Conservation (phyloP, 495 filamentous ascomycete genomes). For the Thermothielavioides terrestris region DNA sequence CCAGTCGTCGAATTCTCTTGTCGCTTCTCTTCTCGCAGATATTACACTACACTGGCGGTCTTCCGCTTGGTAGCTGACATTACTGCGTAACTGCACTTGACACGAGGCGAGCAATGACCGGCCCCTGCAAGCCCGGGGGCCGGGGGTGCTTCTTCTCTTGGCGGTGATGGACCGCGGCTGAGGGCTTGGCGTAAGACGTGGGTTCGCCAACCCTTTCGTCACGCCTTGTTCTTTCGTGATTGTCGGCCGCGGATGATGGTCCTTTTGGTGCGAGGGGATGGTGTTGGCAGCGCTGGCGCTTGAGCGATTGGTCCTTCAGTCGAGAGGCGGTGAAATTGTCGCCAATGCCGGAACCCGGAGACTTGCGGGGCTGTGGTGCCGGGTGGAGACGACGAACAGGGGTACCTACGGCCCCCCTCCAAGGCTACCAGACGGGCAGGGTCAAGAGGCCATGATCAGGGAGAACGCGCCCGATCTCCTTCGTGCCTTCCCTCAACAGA, state of each 20-base stretch:
- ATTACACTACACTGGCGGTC: too few relatives aligned
- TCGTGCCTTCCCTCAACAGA: background rate
- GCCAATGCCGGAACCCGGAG: slow-evolving; percentile 11
- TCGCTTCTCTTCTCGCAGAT: too few relatives aligned
- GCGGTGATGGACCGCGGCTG: background rate
- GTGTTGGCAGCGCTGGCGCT: background rate
- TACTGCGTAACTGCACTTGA: too few relatives aligned
- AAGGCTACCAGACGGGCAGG: background rate
- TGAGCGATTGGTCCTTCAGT: background rate
- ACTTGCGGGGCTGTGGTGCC: slow-evolving; percentile 2
- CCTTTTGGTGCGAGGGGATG: too few relatives aligned
- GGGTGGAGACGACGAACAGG: slow-evolving; percentile 1
- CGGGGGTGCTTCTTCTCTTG: background rate
- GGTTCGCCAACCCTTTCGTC: background rate
- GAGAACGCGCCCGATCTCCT: background rate
- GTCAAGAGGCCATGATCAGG: too few relatives aligned
- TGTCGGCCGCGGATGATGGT: background rate
- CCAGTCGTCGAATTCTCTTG: background rate
- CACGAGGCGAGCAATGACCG: background rate
- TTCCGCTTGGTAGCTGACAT: too few relatives aligned
- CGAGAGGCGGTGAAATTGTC: slow-evolving; percentile 11
- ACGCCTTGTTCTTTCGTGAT: background rate
- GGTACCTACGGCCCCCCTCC: background rate
- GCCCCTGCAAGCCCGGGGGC: background rate
- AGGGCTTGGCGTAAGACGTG: background rate